Percentiles rank a stretch among this genome's conserved stretches.
phyloP scores from a whole-genome alignment of 371 early-diverging fungal genomes.

The Lichtheimia ornata region DNA sequence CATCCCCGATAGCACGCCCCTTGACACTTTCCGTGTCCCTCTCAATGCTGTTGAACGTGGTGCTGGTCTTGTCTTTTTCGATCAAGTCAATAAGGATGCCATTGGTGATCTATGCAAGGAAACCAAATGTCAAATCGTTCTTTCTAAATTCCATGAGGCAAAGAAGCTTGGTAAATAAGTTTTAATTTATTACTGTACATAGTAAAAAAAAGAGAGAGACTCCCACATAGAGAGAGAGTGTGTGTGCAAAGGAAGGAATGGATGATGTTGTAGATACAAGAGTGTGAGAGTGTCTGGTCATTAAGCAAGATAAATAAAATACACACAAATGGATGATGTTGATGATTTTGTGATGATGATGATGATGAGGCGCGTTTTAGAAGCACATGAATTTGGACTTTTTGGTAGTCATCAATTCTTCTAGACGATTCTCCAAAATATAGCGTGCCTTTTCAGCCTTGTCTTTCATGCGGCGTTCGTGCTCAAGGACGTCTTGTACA shows the following conservation, averaged over 20 bases:
- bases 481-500: slow-evolving; percentile 34
- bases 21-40: slow-evolving; percentile 74
- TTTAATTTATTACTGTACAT: background rate
- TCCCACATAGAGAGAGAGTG: too few relatives aligned
- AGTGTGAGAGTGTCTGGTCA: too few relatives aligned
- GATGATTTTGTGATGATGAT: too few relatives aligned
- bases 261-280: too few relatives aligned
- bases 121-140: slow-evolving; percentile 48
- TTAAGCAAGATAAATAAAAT: too few relatives aligned
- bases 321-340: too few relatives aligned
- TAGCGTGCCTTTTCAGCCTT: slow-evolving; percentile 51
- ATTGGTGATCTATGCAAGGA: slow-evolving; percentile 49
- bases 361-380: slow-evolving; percentile 16
- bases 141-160: slow-evolving; percentile 45
- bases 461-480: slow-evolving; percentile 38
- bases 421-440: slow-evolving; percentile 51
- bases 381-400: slow-evolving; percentile 59
- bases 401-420: slow-evolving; percentile 40
- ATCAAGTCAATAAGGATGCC: slow-evolving; percentile 49
- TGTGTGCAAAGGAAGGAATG: too few relatives aligned
- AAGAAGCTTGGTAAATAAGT: slow-evolving; percentile 22
- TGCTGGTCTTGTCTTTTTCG: slow-evolving; percentile 80
- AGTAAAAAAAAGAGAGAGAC: background rate
- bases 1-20: slow-evolving; percentile 66
- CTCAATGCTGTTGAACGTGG: slow-evolving; percentile 78